A percentile compares a stretch with the other conserved stretches of the same genome.
Conservation (phyloP, 371 early-diverging fungal species). For the Mucor velutinosus region DNA sequence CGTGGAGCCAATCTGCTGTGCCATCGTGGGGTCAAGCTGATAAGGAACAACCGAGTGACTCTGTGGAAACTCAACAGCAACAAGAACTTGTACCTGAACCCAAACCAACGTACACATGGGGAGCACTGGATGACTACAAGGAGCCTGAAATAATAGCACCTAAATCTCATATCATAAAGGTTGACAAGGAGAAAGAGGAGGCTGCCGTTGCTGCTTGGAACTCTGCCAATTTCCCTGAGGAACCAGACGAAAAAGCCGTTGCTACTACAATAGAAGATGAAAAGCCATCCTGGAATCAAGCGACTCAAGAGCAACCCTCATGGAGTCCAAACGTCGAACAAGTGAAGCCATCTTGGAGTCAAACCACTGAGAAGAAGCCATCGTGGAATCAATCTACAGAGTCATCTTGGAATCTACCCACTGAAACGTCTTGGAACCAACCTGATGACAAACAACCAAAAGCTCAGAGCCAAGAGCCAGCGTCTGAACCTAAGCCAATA, state of each 20-base stretch:
- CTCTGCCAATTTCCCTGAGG: neutral
- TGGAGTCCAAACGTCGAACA: no score
- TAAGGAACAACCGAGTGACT: no score
- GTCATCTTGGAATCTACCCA: neutral
- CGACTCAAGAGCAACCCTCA: no score
- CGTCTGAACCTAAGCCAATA: neutral
- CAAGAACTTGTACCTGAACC: neutral
- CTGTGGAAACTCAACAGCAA: no score
- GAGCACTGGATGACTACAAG: neutral
- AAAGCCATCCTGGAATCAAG: no score
- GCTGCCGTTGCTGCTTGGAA: neutral
- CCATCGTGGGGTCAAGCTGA: neutral
- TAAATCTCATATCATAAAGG: neutral
- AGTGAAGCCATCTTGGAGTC: no score
- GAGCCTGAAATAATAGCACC: neutral
- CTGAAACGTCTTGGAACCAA: neutral
- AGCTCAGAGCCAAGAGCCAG: neutral
- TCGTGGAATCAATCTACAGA: neutral
- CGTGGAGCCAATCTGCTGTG: neutral
- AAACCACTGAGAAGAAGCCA: no score
- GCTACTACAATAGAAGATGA: no score
- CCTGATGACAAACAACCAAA: neutral
- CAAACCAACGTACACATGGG: neutral
- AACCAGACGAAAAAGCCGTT: neutral
- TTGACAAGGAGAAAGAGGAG: constrained; percentile 1